A percentile compares a stretch with the other conserved stretches of the same genome.
phyloP scores from a whole-genome alignment of 2,329 filamentous ascomycete species.

The Phialophora macrospora region DNA sequence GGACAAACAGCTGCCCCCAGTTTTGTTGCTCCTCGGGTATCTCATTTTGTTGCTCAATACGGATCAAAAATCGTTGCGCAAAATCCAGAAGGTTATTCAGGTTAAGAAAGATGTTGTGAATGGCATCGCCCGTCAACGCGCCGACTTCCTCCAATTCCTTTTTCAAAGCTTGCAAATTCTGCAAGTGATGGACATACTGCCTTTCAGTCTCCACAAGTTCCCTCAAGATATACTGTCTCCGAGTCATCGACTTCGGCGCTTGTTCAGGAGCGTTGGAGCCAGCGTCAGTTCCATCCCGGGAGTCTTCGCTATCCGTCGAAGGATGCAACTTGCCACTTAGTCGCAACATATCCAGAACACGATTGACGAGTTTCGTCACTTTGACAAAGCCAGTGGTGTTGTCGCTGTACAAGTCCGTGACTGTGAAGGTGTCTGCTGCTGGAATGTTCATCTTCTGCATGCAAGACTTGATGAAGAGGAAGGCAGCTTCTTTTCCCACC shows the following conservation, averaged over 20 bases:
- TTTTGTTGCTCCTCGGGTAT: constrained; percentile 76
- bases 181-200: constrained; percentile 96
- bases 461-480: constrained; percentile 91
- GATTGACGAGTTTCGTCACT: constrained; percentile 84
- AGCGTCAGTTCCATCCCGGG: constrained; percentile 52
- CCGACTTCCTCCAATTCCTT: constrained; percentile 86
- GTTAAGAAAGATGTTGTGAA: constrained; percentile 96
- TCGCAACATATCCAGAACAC: constrained; percentile 84
- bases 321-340: constrained; percentile 72
- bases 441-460: constrained; percentile 79
- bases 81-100: constrained; percentile 94
- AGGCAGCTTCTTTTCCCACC: constrained; percentile 86
- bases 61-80: constrained; percentile 90
- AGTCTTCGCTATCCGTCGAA: constrained; percentile 49
- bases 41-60: constrained; percentile 93
- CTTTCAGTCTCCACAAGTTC: constrained; percentile 94
- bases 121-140: constrained; percentile 82
- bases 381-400: constrained; percentile 98
- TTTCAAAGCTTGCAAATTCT: constrained; percentile 91
- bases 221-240: constrained; percentile 85
- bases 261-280: constrained; percentile 43
- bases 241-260: constrained; percentile 59
- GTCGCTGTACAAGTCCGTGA: constrained; percentile 87
- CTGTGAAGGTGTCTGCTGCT: constrained; percentile 83
- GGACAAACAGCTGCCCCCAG: constrained; percentile 90